Evolutionary conservation across 306 rosid species (phyloP), one percentile per base, ranked within the genome.

Genomic region (Lupinus albus): DNA sequence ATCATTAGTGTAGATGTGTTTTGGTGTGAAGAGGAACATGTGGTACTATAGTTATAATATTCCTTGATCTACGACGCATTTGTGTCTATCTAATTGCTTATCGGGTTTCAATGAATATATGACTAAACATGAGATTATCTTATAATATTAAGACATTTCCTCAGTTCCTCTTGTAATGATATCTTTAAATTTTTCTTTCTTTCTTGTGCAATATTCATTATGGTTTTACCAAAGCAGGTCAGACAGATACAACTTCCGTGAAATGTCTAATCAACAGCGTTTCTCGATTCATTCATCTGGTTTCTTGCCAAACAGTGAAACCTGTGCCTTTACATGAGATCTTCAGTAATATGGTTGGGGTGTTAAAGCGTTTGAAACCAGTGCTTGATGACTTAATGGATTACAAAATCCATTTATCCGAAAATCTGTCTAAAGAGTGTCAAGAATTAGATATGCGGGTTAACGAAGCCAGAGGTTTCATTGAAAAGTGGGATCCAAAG

Each of bases 191-290:
- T 41, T 71, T 6, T 52, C n/a, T 58, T 21, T 68, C 41, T 66
- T 50, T 52, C 59, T 45, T 12, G 6, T 67, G 28, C 55, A 38
- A 20, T 47, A 56, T 70, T 76, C 14, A 45, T 64, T 63, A 56
- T 69, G 61, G 32, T 65, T 76, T 80, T 64, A 47, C 78, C 42
- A 18, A 48, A 72, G 66, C 89, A 90, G 99, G 92, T 76, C 84
- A 81, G 77, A 88, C 83, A 78, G 90, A 89, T 71, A 74, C 82
- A 61, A 41, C 82, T 78, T 73, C 95, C 61, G 78, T 84, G 53
- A 83, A 83, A 90, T 91, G 96, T 85, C 88, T 90, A 28, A 82
- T 84, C 78, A 94, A 94, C 88, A 90, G 97, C 83, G 88, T 88
- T 74, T 83, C 96, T 79, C 87, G 99, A 72, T 86, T 94, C 77